Conservation (phyloP, 2,329 filamentous ascomycete genomes). For the Hortaea werneckii region DNA sequence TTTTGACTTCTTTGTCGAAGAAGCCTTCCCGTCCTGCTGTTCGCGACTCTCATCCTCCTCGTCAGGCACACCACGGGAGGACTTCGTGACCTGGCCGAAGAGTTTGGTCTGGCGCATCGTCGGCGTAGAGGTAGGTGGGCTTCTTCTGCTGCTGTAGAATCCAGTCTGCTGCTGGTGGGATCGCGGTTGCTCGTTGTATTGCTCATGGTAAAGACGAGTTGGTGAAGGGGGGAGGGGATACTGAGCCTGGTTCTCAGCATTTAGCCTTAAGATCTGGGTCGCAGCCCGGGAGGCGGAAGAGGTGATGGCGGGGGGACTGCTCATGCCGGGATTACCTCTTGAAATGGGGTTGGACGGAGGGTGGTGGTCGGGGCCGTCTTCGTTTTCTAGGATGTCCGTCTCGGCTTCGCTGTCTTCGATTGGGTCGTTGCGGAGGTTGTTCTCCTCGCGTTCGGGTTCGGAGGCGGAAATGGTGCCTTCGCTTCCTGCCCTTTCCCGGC, state of each 20-base stretch:
- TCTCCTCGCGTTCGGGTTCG: conserved; percentile 32
- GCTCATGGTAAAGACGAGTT: conserved; percentile 33
- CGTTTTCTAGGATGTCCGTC: conserved; percentile 51
- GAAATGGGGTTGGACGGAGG: too few relatives aligned
- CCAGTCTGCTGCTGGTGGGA: conserved; percentile 47
- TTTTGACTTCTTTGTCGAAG: too few relatives aligned
- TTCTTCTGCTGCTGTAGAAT: neutral
- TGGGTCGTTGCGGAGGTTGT: conserved; percentile 26
- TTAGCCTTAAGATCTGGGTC: too few relatives aligned
- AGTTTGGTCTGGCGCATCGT: conserved; percentile 49
- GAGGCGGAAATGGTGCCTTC: conserved; percentile 68
- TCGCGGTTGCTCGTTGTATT: conserved; percentile 63
- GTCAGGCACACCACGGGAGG: too few relatives aligned
- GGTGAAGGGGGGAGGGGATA: too few relatives aligned
- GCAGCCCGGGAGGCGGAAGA: too few relatives aligned
- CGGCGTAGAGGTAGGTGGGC: too few relatives aligned
- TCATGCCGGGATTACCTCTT: too few relatives aligned
- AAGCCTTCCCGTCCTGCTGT: too few relatives aligned
- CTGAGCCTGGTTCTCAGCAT: too few relatives aligned
- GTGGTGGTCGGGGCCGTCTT: conserved; percentile 21
- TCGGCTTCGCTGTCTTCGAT: conserved; percentile 37
- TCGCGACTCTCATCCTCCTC: too few relatives aligned
- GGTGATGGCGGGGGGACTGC: too few relatives aligned
- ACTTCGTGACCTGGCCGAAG: conserved; percentile 52
- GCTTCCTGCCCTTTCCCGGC: conserved; percentile 7